Base-by-base conservation (phyloP, 140 eudicot genomes). In the Stevia rebaudiana region DNA sequence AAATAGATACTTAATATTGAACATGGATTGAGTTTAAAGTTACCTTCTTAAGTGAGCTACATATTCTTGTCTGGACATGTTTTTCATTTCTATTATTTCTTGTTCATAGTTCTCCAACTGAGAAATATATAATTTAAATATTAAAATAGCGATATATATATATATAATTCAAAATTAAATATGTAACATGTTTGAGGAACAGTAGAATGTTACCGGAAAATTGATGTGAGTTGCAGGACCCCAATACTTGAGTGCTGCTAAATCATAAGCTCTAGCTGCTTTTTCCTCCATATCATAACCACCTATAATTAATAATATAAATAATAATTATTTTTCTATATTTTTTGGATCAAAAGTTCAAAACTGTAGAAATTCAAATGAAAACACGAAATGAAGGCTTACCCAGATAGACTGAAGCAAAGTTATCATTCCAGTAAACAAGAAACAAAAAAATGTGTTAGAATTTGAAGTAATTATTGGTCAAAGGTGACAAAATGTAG, bases 241-340 rank as follows among this genome's bases (percentile, higher is more conserved):
- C 97, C 97, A 89, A 25, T 89, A 89, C 79, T 89, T 89, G 16
- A 89, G 95, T 77, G 97, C 95, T 21, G 97, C 97, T 74, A 80
- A 77, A 83, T 89, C 97, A 70, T 89, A 89, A 55, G 89, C 85
- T 72, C 97, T 84, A 60, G 97, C 97, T 40, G 95, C 95, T 61
- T 86, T 90, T 64, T 90, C 97, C 72, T 90, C 97, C 87, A 83
- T 84, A 71, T 86, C 95, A 80, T 90, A 90, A 9, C 95, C 97
- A 69, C 97, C 97, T 90, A 63, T 21, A 13, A 54, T 35, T 25
- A 54, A 30, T 28, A 30, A 56, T 28, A 56, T n/a, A 8, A 15
- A 48, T 50, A 50, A 30, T 54, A 24, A 25, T 0, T 30, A 31
- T 47, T 25, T 15, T 22, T 5, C 58, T 2, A 16, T 31, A 5